Conservation (phyloP, 83 land plant genomes). For the Diphasiastrum complanatum region DNA sequence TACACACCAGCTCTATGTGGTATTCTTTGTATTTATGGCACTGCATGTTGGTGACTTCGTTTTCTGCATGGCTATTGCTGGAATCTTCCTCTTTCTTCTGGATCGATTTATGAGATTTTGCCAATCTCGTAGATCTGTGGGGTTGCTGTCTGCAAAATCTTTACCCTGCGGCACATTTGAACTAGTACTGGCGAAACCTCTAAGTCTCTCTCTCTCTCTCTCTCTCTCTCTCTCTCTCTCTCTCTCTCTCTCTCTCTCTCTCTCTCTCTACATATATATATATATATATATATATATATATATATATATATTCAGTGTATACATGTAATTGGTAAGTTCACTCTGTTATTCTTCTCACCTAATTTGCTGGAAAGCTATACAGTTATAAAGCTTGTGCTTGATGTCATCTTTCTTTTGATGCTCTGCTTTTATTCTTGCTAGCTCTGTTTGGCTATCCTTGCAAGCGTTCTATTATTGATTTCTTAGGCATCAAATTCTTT, state of each 20-base stretch:
- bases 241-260: background rate
- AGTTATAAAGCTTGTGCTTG: too few relatives aligned
- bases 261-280: too few relatives aligned
- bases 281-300: too few relatives aligned
- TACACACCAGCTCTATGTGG: slow-evolving; percentile 83
- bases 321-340: too few relatives aligned
- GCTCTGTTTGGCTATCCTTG: too few relatives aligned
- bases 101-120: slow-evolving; percentile 86
- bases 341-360: too few relatives aligned
- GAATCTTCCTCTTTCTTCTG: slow-evolving; percentile 70
- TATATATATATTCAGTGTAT: too few relatives aligned
- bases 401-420: too few relatives aligned
- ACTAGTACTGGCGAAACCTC: slow-evolving; percentile 62
- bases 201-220: slow-evolving; percentile 34
- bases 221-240: background rate
- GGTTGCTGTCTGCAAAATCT: slow-evolving; percentile 50
- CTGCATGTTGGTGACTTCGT: slow-evolving; percentile 82
- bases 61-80: slow-evolving; percentile 55
- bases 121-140: slow-evolving; percentile 61
- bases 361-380: too few relatives aligned
- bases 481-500: too few relatives aligned
- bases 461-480: too few relatives aligned
- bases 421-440: too few relatives aligned
- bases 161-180: slow-evolving; percentile 86
- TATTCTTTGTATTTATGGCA: slow-evolving; percentile 76